Base-by-base conservation (phyloP, 2,329 filamentous ascomycete genomes). In the Blastomyces emzantsi region DNA sequence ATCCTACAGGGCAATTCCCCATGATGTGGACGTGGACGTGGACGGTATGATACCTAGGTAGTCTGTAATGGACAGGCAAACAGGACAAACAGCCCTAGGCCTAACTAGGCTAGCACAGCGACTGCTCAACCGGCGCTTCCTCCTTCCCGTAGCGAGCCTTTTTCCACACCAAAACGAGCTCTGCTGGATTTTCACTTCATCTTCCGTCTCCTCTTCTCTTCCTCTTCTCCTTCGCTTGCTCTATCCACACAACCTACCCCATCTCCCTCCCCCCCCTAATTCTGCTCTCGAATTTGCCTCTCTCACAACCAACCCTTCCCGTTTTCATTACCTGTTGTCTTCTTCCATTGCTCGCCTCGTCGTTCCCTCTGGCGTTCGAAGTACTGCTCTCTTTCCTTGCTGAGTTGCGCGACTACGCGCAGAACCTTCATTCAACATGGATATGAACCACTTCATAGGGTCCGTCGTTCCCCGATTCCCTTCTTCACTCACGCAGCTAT, bases 381-480 rank as follows among this genome's bases (percentile, higher is more conserved):
- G 15, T 54, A 52, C 61, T 54, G 56, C 60, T 30, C 25, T 43
- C n/a, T 61, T 30, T 7, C 54, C 30, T 59, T 47, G 43, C 52
- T 60, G 58, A 57, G 58, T 64, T 57, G 71, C 71, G 72, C 72
- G 69, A 67, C 65, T 67, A 72, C 71, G 73, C 73, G 73, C 73
- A 70, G 68, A 51, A 19, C 39, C 30, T 54, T 68, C 64, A 65
- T 69, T 71, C 68, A 75, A 70, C 68, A 78, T 78, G 77, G 77
- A 78, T 71, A 80, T 80, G 78, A 79, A 80, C 72, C 77, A 80
- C 71, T 74, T 80, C 69, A 80, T 80, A 73, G 78, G 78, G 76
- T 78, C 70, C 73, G 76, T 73, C 64, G 64, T 67, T 64, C 67
- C 30, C 52, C 30, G 13, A 19, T 19, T 11, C 11, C 22, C 41